Percentiles rank a stretch among this genome's conserved stretches.
These are phyloP conservation scores for Thecaphora frezii DNA, from an alignment of 1,284 basidiomycete species.

Conservation along the genomic window DNA sequence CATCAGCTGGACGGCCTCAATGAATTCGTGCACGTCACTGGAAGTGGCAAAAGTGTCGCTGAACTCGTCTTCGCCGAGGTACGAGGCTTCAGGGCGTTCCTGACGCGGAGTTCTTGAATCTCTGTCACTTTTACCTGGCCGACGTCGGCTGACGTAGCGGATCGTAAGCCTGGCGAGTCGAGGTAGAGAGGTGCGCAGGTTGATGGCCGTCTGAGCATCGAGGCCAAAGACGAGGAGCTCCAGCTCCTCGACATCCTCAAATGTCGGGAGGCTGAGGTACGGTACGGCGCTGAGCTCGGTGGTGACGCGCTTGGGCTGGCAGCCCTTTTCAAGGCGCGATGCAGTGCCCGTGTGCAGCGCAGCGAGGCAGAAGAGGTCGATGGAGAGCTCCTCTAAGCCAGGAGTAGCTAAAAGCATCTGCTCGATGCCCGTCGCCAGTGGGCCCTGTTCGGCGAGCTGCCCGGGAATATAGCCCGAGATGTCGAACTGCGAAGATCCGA, in stretches of 20 bases:
- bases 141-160: slow-evolving; percentile 21
- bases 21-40: slow-evolving; percentile 30
- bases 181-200: slow-evolving; percentile 29
- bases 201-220: slow-evolving; percentile 20
- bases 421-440: slow-evolving; percentile 36
- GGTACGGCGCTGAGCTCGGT: slow-evolving; percentile 41
- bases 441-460: slow-evolving; percentile 28
- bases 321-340: slow-evolving; percentile 27
- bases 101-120: no score
- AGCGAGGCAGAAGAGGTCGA: slow-evolving; percentile 44
- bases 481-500: slow-evolving; percentile 40
- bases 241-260: slow-evolving; percentile 30
- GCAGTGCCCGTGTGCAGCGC: slow-evolving; percentile 30
- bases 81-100: no score
- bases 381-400: slow-evolving; percentile 29
- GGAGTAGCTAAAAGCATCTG: slow-evolving; percentile 42
- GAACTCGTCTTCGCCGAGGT: slow-evolving; percentile 1
- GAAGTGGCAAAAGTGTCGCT: slow-evolving; percentile 19
- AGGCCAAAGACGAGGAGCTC: slow-evolving; percentile 45
- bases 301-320: slow-evolving; percentile 25
- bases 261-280: slow-evolving; percentile 40
- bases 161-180: slow-evolving; percentile 29
- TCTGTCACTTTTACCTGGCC: no score
- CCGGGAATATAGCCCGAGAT: slow-evolving; percentile 36
- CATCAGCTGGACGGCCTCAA: slow-evolving; percentile 18